These are phyloP conservation scores for Escovopsis weberi DNA, from an alignment of 2,329 filamentous ascomycete genomes.

Conservation along the genomic window DNA sequence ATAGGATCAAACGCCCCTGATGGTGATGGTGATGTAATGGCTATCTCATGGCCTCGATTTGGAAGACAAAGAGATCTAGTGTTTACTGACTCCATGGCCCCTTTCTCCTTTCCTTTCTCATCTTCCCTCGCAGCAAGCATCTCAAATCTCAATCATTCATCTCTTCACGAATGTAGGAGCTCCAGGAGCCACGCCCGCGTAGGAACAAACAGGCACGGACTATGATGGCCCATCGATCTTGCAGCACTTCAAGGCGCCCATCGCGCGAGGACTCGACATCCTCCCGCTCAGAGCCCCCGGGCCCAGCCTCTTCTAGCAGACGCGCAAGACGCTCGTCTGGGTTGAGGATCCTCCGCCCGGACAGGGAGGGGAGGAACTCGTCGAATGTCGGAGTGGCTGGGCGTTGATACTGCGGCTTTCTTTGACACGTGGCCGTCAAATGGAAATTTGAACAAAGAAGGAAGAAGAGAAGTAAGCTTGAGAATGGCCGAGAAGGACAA, in stretches of 20 bases:
- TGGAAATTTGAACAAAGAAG: too few species aligned
- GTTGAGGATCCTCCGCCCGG: constrained; percentile 18
- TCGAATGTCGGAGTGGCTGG: constrained; percentile 4
- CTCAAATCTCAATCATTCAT: too few species aligned
- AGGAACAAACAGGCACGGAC: constrained; percentile 30
- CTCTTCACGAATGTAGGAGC: constrained; percentile 26
- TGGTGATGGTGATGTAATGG: neutral
- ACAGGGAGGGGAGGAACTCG: constrained; percentile 16
- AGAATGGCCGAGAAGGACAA: too few species aligned
- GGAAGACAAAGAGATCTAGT: too few species aligned
- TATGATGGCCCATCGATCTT: constrained; percentile 38
- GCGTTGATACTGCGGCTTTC: too few species aligned
- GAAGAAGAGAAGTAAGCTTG: too few species aligned
- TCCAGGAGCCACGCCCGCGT: constrained; percentile 38
- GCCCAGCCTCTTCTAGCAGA: constrained; percentile 21
- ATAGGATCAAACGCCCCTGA: neutral
- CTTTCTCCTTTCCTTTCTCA: too few species aligned
- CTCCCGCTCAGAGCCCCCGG: too few species aligned
- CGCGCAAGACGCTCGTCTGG: constrained; percentile 21
- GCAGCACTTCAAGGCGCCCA: constrained; percentile 19
- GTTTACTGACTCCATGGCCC: too few species aligned
- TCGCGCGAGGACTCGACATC: too few species aligned
- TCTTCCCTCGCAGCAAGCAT: too few species aligned
- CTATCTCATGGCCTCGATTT: too few species aligned
- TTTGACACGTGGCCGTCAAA: neutral